Evolutionary conservation across 2,329 filamentous ascomycete species (phyloP).

Genomic region (Periconia sp.): DNA sequence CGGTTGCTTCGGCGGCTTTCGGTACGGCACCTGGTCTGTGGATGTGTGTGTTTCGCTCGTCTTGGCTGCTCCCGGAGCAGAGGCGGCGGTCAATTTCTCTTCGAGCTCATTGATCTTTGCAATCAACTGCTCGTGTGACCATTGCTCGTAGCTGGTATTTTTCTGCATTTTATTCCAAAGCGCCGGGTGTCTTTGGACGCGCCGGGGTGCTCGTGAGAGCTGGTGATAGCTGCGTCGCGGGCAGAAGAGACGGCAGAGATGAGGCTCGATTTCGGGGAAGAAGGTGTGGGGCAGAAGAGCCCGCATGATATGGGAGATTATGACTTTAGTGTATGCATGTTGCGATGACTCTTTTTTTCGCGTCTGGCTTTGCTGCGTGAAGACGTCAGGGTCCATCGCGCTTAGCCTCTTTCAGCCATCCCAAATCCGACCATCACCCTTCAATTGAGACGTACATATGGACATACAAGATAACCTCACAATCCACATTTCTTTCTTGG

Average conservation of each 20-base stretch:
- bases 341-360: conserved; percentile 16
- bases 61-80: not conserved
- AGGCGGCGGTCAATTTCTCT: not conserved
- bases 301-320: conserved; percentile 25
- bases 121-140: conserved; percentile 38
- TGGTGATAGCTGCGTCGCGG: conserved; percentile 32
- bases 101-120: conserved; percentile 37
- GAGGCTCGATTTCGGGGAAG: conserved; percentile 29
- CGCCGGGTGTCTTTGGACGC: conserved; percentile 18
- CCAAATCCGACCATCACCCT: no score
- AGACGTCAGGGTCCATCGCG: conserved; percentile 26
- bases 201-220: conserved; percentile 33
- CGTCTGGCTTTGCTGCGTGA: conserved; percentile 24
- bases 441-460: no score
- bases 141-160: conserved; percentile 25
- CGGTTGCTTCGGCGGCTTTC: conserved; percentile 37
- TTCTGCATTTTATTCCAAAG: conserved; percentile 22
- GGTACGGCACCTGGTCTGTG: conserved; percentile 15
- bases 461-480: no score
- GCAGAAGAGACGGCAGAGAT: conserved; percentile 32
- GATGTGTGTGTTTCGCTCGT: conserved; percentile 1
- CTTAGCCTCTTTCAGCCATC: conserved; percentile 1
- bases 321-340: conserved; percentile 1
- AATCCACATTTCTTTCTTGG: no score
- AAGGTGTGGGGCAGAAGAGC: conserved; percentile 22